These are phyloP conservation scores for Cutaneotrichosporon sp. DNA, from an alignment of 1,284 basidiomycete species.

Conservation along the genomic window DNA sequence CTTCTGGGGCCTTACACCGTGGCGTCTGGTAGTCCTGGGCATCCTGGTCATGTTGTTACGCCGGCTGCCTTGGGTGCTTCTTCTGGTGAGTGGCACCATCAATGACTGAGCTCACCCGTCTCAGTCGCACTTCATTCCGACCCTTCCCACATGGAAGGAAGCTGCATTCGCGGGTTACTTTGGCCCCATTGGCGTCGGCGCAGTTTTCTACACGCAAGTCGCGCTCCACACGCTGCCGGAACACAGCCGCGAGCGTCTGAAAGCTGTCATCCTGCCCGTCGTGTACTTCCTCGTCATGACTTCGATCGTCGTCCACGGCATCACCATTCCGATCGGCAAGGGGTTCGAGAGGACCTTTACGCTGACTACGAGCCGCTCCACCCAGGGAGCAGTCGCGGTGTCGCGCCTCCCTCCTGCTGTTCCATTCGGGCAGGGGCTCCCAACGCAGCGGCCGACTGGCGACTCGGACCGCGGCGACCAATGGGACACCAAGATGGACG, in stretches of 20 bases:
- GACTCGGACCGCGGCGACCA: neutral
- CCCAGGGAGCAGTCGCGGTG: neutral
- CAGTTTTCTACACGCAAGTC: conserved; percentile 53
- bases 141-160: conserved; percentile 41
- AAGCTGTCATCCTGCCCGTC: conserved; percentile 50
- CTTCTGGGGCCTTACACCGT: conserved; percentile 59
- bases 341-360: conserved; percentile 10
- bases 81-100: conserved; percentile 49
- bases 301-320: conserved; percentile 52
- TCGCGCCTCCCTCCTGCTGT: conserved; percentile 16
- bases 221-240: conserved; percentile 49
- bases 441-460: neutral
- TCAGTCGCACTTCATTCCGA: conserved; percentile 39
- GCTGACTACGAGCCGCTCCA: conserved; percentile 8
- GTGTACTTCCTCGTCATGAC: conserved; percentile 54
- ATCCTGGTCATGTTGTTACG: conserved; percentile 70
- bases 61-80: conserved; percentile 71
- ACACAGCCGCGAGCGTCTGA: conserved; percentile 47
- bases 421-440: neutral
- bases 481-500: neutral
- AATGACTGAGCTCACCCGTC: neutral
- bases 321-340: conserved; percentile 46
- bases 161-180: conserved; percentile 48
- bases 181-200: conserved; percentile 49
- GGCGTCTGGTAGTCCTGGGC: conserved; percentile 75